Conservation (phyloP, 1,284 basidiomycete genomes). For the Ceratorhiza oryzae-sativae region DNA sequence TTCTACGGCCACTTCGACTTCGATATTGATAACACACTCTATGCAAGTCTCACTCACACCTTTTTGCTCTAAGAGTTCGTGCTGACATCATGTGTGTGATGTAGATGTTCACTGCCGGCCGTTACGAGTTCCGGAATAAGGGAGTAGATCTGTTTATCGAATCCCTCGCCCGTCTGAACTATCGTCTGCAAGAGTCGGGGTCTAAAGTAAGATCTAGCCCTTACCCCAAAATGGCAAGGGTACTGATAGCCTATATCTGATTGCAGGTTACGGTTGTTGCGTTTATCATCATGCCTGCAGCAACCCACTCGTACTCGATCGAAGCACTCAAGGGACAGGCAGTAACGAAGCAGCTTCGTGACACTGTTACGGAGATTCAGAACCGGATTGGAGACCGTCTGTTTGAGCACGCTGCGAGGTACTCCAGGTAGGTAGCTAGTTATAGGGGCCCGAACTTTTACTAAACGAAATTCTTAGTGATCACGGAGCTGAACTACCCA, state of each 20-base stretch:
- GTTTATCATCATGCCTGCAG: slow-evolving; percentile 98
- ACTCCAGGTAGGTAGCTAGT: slow-evolving; percentile 71
- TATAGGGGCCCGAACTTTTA: slow-evolving; percentile 6
- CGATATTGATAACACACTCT: slow-evolving; percentile 94
- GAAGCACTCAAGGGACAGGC: slow-evolving; percentile 98
- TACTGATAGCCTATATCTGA: not conserved
- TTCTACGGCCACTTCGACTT: slow-evolving; percentile 99
- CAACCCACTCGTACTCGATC: slow-evolving; percentile 95
- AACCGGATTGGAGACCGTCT: slow-evolving; percentile 88
- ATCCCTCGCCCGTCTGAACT: slow-evolving; percentile 90
- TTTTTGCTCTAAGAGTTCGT: not conserved
- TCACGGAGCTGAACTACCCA: slow-evolving; percentile 72
- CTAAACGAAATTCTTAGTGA: slow-evolving; percentile 58
- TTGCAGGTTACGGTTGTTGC: slow-evolving; percentile 80
- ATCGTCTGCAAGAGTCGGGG: slow-evolving; percentile 81
- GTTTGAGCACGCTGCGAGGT: slow-evolving; percentile 93
- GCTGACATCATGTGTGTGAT: slow-evolving; percentile 9
- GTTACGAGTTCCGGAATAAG: slow-evolving; percentile 99
- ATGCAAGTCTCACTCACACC: slow-evolving; percentile 61
- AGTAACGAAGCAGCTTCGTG: slow-evolving; percentile 93
- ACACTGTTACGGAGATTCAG: slow-evolving; percentile 95
- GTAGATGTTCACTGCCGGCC: slow-evolving; percentile 95
- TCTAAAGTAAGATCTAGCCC: slow-evolving; percentile 57
- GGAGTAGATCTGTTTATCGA: slow-evolving; percentile 99
- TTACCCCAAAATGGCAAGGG: not conserved